Base-by-base conservation (phyloP, 805 yeast genomes). In the Brettanomyces naardenensis region DNA sequence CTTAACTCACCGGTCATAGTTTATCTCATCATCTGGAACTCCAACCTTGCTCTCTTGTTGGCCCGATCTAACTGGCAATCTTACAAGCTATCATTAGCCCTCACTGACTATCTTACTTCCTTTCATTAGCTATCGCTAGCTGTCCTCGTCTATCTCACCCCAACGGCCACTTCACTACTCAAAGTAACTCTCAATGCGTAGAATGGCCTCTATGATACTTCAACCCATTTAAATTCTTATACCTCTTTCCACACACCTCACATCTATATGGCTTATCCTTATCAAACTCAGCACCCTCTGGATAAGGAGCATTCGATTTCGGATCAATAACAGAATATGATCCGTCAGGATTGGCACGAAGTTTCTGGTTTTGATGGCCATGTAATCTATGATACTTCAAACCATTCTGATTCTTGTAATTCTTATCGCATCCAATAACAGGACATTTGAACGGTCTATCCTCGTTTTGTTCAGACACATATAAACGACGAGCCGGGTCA, bases 261-360 rank as follows among this genome's bases (percentile, higher is more conserved):
- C 98, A 92, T 55, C 97, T 74, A 61, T 90, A 92, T 28, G 98
- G 98, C 66, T 92, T 92, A 66, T 92, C 98, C 67, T 87, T 89
- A 61, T 92, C 98, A 75, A 87, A 74, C 18, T 89, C 95, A 62
- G 87, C 81, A 4, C 95, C 95, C 58, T 90, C 95, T 29, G 90
- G 85, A 56, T 85, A 86, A 7, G 95, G 95, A 40, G 88, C 75
- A 53, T 86, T 87, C 28, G 79, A 71, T 53, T 80, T 86, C 10
- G 98, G 98, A 60, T 92, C 96, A 43, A 90, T 83, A 28, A 90
- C 88, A 33, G 90, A 80, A 48, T 80, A 83, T 1, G 95, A 80
- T 4, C 98, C 98, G 56, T 90, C 97, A 10, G 88, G 83, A 56
- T 90, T 90, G 49, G 81, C 85, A 53, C 86, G 82, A 40, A 90